phyloP scores from a whole-genome alignment of 148 eudicot genomes.

The Arbutus unedo region DNA sequence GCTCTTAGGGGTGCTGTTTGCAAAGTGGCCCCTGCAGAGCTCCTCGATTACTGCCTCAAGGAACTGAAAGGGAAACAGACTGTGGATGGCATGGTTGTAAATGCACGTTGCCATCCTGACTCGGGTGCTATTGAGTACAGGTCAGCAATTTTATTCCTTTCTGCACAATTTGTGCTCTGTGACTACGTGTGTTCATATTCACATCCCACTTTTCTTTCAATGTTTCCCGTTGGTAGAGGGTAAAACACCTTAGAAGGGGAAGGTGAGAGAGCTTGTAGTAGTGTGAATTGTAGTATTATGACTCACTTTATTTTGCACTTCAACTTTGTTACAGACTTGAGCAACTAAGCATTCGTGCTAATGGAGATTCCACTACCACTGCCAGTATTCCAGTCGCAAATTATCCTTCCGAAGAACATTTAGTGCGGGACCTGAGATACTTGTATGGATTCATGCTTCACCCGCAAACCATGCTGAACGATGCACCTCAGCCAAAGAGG shows the following conservation, averaged over 20 bases:
- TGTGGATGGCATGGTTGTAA: slow-evolving; percentile 56
- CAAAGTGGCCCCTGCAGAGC: slow-evolving; percentile 65
- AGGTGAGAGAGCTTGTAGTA: no score
- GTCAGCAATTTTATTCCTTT: slow-evolving; percentile 24
- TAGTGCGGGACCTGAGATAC: slow-evolving; percentile 59
- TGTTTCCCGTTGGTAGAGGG: not conserved
- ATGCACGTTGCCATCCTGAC: slow-evolving; percentile 56
- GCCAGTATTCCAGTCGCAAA: slow-evolving; percentile 8
- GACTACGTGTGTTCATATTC: not conserved
- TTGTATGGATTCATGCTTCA: slow-evolving; percentile 63
- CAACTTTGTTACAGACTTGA: slow-evolving; percentile 54
- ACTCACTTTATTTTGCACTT: not conserved
- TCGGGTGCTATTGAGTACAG: slow-evolving; percentile 79
- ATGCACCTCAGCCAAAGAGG: slow-evolving; percentile 37
- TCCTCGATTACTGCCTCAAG: slow-evolving; percentile 82
- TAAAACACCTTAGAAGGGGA: not conserved
- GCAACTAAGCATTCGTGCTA: slow-evolving; percentile 25
- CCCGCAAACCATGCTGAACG: slow-evolving; percentile 52
- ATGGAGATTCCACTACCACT: slow-evolving; percentile 22
- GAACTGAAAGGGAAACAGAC: slow-evolving; percentile 66
- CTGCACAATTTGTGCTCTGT: not conserved
- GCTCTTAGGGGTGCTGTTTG: slow-evolving; percentile 82
- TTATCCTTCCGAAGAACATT: slow-evolving; percentile 53
- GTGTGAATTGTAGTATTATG: not conserved
- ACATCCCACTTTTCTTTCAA: not conserved